Percentiles rank a stretch among this genome's conserved stretches.
Evolutionary conservation across 352 stramenopile genomes (phyloP).

Genomic region (Globisporangium camurandrum): DNA sequence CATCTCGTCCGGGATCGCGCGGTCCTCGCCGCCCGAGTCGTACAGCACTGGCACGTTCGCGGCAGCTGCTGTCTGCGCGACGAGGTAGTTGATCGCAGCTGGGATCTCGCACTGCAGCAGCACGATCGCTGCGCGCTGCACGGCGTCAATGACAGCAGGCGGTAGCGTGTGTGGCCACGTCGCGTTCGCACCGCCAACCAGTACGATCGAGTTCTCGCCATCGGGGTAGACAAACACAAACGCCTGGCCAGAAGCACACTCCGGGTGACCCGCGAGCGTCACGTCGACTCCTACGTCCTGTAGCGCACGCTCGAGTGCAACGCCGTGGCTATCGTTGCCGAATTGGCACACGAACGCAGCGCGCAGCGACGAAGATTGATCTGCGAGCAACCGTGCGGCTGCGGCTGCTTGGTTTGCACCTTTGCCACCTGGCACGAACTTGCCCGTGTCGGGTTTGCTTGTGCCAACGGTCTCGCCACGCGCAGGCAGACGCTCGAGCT

Average conservation of each 20-base stretch:
- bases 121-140: constrained; percentile 50
- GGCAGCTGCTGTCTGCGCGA: constrained; percentile 37
- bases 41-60: constrained; percentile 59
- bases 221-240: constrained; percentile 80
- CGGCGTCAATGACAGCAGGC: constrained; percentile 22
- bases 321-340: constrained; percentile 56
- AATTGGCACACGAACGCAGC: constrained; percentile 65
- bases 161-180: constrained; percentile 46
- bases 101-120: constrained; percentile 74
- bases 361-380: not conserved
- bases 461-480: constrained; percentile 63
- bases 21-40: constrained; percentile 72
- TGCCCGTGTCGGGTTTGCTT: constrained; percentile 44
- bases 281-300: constrained; percentile 26
- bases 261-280: constrained; percentile 24
- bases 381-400: constrained; percentile 32
- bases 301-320: constrained; percentile 35
- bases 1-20: constrained; percentile 37
- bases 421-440: constrained; percentile 67
- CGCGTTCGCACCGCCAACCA: constrained; percentile 69
- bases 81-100: constrained; percentile 36
- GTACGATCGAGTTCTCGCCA: constrained; percentile 81
- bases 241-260: constrained; percentile 60
- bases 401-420: constrained; percentile 75
- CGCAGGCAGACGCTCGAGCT: constrained; percentile 54